These are phyloP conservation scores for Aspergillus fumigatus DNA, from an alignment of 2,329 filamentous ascomycete species.

Conservation along the genomic window DNA sequence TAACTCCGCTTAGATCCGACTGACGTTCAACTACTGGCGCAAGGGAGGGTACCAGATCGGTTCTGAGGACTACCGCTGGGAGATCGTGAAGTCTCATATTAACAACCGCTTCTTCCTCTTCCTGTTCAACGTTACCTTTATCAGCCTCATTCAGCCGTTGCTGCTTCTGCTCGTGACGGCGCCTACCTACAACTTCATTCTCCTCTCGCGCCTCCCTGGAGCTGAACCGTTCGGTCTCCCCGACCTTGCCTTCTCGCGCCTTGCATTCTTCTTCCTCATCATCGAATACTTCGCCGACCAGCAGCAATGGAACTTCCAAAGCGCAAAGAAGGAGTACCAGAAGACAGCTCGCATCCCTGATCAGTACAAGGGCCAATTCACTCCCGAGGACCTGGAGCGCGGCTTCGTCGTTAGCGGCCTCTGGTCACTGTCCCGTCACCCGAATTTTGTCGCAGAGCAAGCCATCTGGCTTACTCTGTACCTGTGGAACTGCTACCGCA, in stretches of 20 bases:
- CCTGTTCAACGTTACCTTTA: conserved; percentile 84
- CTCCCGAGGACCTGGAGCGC: conserved; percentile 74
- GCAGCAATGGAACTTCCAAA: conserved; percentile 88
- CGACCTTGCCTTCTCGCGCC: conserved; percentile 55
- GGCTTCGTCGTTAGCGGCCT: conserved; percentile 82
- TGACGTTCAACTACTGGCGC: conserved; percentile 97
- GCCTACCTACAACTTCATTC: conserved; percentile 77
- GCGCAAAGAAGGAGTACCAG: conserved; percentile 72
- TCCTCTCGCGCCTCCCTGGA: conserved; percentile 62
- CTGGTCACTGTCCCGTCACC: conserved; percentile 85
- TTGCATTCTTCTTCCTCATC: conserved; percentile 55
- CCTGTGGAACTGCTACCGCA: conserved; percentile 77
- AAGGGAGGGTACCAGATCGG: conserved; percentile 86
- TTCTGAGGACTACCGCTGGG: conserved; percentile 94
- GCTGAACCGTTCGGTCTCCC: conserved; percentile 51
- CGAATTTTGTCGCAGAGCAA: conserved; percentile 93
- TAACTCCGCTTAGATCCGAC: conserved; percentile 53
- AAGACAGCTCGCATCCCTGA: conserved; percentile 65
- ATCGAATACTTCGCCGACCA: conserved; percentile 79
- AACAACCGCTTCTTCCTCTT: conserved; percentile 73
- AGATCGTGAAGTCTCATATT: conserved; percentile 64
- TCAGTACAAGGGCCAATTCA: conserved; percentile 48
- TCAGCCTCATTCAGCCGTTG: conserved; percentile 75
- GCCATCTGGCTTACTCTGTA: conserved; percentile 84
- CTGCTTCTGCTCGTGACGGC: conserved; percentile 74